A percentile compares a stretch with the other conserved stretches of the same genome.
phyloP scores from a whole-genome alignment of 2,329 filamentous ascomycete species.

The Exophiala alcalophila region DNA sequence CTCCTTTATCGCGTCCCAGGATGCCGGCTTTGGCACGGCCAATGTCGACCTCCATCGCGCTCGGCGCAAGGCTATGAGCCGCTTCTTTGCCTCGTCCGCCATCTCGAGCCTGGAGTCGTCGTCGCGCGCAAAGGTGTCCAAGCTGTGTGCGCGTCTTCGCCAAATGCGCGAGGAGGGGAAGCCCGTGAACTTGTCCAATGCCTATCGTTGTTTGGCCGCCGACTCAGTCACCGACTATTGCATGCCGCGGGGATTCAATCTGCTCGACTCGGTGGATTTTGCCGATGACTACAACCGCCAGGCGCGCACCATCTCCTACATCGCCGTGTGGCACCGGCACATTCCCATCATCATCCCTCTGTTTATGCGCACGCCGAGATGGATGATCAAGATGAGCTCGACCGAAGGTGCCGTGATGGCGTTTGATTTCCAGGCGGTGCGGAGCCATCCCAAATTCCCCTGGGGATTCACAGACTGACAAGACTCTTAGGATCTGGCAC shows the following conservation, averaged over 20 bases:
- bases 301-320: conserved; percentile 23
- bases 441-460: conserved; percentile 1
- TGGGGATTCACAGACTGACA: conserved; percentile 4
- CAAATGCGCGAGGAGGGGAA: conserved; percentile 20
- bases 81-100: conserved; percentile 36
- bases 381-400: conserved; percentile 21
- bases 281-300: conserved; percentile 27
- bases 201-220: conserved; percentile 27
- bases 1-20: conserved; percentile 28
- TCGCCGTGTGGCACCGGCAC: conserved; percentile 27
- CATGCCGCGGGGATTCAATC: conserved; percentile 25
- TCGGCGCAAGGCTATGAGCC: conserved; percentile 36
- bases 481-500: conserved; percentile 18
- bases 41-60: conserved; percentile 36
- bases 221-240: conserved; percentile 30
- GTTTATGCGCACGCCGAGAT: conserved; percentile 27
- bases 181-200: conserved; percentile 27
- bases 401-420: conserved; percentile 24
- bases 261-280: conserved; percentile 28
- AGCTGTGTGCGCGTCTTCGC: conserved; percentile 25
- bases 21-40: conserved; percentile 35
- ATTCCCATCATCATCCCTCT: conserved; percentile 27
- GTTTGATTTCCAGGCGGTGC: conserved; percentile 28
- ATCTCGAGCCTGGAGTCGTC: conserved; percentile 23
- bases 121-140: conserved; percentile 20